phyloP scores from a whole-genome alignment of 2,329 filamentous ascomycete genomes.

The Monascus ruber region DNA sequence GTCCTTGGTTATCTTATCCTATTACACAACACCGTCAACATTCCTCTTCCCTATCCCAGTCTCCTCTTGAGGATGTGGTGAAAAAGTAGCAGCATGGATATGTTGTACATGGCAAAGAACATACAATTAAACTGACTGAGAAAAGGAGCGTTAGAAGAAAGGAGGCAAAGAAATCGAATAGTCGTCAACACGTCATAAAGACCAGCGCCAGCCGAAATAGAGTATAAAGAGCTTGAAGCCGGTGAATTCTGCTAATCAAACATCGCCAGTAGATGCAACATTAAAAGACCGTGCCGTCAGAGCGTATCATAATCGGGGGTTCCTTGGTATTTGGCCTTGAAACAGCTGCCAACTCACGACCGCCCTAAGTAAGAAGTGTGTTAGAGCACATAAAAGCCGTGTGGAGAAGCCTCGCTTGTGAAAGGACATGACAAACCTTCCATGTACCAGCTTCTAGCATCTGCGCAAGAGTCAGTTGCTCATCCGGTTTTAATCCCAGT shows the following conservation, averaged over 20 bases:
- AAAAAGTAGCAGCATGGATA: too few species aligned
- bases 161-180: slow-evolving; percentile 8
- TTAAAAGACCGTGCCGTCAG: slow-evolving; percentile 91
- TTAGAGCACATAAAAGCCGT: slow-evolving; percentile 9
- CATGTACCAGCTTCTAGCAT: slow-evolving; percentile 92
- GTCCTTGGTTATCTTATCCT: too few species aligned
- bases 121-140: slow-evolving; percentile 1
- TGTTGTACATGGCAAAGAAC: not conserved
- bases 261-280: slow-evolving; percentile 8
- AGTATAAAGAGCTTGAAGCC: slow-evolving; percentile 3
- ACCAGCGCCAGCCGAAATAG: slow-evolving; percentile 9
- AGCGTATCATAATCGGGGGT: slow-evolving; percentile 90
- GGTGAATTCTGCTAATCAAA: slow-evolving; percentile 17
- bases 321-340: slow-evolving; percentile 93
- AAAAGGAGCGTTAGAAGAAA: slow-evolving; percentile 2
- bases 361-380: slow-evolving; percentile 49
- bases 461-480: slow-evolving; percentile 68
- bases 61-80: too few species aligned
- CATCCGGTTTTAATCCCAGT: slow-evolving; percentile 56
- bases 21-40: too few species aligned
- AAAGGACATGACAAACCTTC: slow-evolving; percentile 56
- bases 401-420: not conserved
- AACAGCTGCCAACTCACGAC: slow-evolving; percentile 89
- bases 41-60: too few species aligned
- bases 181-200: slow-evolving; percentile 24